A percentile compares a stretch with the other conserved stretches of the same genome.
These are phyloP conservation scores for Globisporangium polare DNA, from an alignment of 352 stramenopile species.

Conservation along the genomic window DNA sequence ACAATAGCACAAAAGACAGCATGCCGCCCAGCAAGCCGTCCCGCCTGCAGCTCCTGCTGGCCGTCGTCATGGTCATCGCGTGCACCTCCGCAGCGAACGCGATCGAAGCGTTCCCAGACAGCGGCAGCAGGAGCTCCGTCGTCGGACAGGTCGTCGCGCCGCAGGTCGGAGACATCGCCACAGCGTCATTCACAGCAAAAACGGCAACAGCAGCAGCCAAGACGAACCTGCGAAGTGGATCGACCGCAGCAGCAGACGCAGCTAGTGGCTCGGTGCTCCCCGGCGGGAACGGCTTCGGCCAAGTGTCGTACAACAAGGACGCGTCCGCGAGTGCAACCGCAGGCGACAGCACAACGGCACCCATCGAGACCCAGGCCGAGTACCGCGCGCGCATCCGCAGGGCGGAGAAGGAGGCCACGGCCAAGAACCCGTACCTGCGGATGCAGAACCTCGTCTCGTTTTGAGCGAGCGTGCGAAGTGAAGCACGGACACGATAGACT, in stretches of 20 bases:
- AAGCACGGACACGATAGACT: neutral
- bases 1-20: neutral
- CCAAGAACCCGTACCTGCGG: constrained; percentile 21
- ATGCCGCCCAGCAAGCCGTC: neutral
- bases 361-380: constrained; percentile 17
- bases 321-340: neutral
- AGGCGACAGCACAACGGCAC: constrained; percentile 3
- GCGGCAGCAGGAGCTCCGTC: neutral
- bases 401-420: constrained; percentile 18
- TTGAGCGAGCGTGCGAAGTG: constrained; percentile 2
- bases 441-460: constrained; percentile 28
- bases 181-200: neutral
- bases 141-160: constrained; percentile 9
- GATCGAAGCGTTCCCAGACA: constrained; percentile 10
- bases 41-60: neutral
- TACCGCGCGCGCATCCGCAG: constrained; percentile 13
- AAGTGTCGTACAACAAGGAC: constrained; percentile 23
- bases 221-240: neutral
- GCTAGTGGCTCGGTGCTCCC: constrained; percentile 12
- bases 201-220: neutral
- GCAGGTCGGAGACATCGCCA: neutral
- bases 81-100: neutral
- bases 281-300: constrained; percentile 30
- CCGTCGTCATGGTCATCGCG: neutral
- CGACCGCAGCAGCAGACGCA: neutral